Evolutionary conservation across 2,329 filamentous ascomycete species (phyloP), one percentile per base, ranked within the genome.

Genomic region (Talaromyces sp.): DNA sequence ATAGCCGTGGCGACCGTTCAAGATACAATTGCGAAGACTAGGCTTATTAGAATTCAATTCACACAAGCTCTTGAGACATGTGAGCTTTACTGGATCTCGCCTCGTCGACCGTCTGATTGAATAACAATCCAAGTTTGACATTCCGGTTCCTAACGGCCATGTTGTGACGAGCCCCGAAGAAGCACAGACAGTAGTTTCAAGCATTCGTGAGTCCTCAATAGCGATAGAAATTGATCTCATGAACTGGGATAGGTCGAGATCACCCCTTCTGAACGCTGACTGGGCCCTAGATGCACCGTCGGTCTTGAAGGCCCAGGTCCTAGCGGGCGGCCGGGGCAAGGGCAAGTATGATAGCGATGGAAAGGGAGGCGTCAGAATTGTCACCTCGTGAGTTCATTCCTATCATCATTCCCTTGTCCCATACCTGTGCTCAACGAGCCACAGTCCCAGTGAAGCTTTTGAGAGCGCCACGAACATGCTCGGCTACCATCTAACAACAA

Each of bases 301-400:
- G 1, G 46, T 70, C 0, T 50, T 70, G 2, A 70, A 70, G 48
- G 60, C 68, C 2, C 68, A 70, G 47, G 58, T 70, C n/a, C 64
- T 69, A 1, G 66, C 67, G 0, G 68, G 68, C 1, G 68, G 68
- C 1, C 64, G 68, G 9, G 66, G 67, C 1, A 70, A 70, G 47
- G 68, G 68, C 6, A 63, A 54, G 9, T 66, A 63, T 44, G 47
- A 54, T 49, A 69, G 62, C 39, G 67, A 68, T 36, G 61, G 62
- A 0, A 65, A 69, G 54, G 57, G 66, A 10, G 68, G 68, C 2
- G 62, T 70, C 27, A 63, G 65, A 1, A 63, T 67, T 1, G 64
- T 66, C 2, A 44, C 51, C 1, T 59, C 62, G 67, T 68, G 7
- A 51, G 63, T 47, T 11, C 4, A 24, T 11, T 7, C 2, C 8